phyloP scores from a whole-genome alignment of 2,329 filamentous ascomycete genomes.

The Chaetoscypha palmicola region DNA sequence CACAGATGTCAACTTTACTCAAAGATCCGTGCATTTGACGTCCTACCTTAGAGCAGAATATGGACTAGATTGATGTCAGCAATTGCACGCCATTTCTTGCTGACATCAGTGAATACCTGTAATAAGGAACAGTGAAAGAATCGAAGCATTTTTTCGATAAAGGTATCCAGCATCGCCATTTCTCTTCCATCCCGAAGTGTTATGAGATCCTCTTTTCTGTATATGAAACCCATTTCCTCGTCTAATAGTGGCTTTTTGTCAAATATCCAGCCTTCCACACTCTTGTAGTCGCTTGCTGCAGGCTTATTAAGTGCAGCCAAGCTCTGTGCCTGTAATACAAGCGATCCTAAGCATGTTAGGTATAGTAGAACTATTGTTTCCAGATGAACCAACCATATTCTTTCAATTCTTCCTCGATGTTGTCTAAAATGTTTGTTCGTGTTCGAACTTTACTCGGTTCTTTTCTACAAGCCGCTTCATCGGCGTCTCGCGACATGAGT shows the following conservation, averaged over 20 bases:
- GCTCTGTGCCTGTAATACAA: slow-evolving; percentile 11
- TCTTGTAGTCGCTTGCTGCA: slow-evolving; percentile 29
- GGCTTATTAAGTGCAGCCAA: slow-evolving; percentile 28
- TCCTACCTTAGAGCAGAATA: slow-evolving; percentile 3
- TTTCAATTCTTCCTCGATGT: slow-evolving; percentile 13
- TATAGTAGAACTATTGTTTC: not conserved
- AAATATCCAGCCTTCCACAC: slow-evolving; percentile 27
- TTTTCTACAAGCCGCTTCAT: slow-evolving; percentile 3
- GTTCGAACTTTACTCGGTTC: not conserved
- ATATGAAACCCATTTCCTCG: slow-evolving; percentile 30
- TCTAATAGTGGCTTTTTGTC: slow-evolving; percentile 19
- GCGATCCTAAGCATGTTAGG: not conserved
- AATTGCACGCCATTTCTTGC: not conserved
- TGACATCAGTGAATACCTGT: not conserved
- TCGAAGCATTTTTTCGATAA: slow-evolving; percentile 25
- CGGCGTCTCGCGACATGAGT: slow-evolving; percentile 6
- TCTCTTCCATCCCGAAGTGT: slow-evolving; percentile 34
- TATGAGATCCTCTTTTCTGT: slow-evolving; percentile 35
- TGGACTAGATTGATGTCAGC: not conserved
- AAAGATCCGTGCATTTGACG: no score
- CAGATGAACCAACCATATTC: slow-evolving; percentile 5
- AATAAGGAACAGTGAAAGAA: slow-evolving; percentile 3
- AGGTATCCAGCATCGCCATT: slow-evolving; percentile 34
- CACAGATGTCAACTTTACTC: not conserved
- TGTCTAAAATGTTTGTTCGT: slow-evolving; percentile 9